A percentile compares a stretch with the other conserved stretches of the same genome.
These are phyloP conservation scores for Citrullus amarus DNA, from an alignment of 306 rosid genomes.

Conservation along the genomic window DNA sequence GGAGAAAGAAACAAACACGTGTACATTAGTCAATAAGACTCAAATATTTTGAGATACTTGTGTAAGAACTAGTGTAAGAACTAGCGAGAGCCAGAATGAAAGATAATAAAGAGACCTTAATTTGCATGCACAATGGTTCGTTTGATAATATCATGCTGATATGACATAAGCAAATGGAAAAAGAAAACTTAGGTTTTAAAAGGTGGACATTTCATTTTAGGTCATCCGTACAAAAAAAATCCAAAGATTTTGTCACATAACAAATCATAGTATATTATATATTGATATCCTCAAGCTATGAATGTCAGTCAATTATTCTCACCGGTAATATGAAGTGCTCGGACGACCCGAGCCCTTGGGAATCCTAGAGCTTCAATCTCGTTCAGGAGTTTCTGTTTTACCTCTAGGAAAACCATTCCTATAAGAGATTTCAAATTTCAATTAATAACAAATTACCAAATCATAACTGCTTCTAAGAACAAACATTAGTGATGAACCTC, in stretches of 20 bases:
- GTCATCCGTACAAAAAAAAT: too few relatives aligned
- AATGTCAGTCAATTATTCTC: background rate
- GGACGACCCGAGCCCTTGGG: constrained; percentile 33
- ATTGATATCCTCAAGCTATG: background rate
- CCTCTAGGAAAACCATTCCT: constrained; percentile 55
- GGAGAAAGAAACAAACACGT: background rate
- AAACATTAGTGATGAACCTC: background rate
- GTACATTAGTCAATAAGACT: background rate
- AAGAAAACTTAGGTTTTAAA: too few relatives aligned
- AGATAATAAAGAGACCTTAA: too few relatives aligned
- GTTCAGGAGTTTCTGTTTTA: constrained; percentile 36
- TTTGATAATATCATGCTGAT: too few relatives aligned
- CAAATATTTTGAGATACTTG: background rate
- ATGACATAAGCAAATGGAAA: too few relatives aligned
- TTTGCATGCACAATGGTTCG: too few relatives aligned
- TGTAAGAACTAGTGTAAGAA: too few relatives aligned
- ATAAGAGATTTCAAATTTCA: background rate
- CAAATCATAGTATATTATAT: background rate
- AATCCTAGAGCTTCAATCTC: constrained; percentile 59
- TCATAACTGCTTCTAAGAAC: background rate
- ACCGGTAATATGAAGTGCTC: constrained; percentile 67
- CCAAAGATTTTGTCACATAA: background rate
- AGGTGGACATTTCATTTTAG: too few relatives aligned
- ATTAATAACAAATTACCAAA: constrained; percentile 2
- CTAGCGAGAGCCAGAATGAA: too few relatives aligned